These are phyloP conservation scores for Aspergillus phoenicis DNA, from an alignment of 2,329 filamentous ascomycete genomes.

Conservation along the genomic window DNA sequence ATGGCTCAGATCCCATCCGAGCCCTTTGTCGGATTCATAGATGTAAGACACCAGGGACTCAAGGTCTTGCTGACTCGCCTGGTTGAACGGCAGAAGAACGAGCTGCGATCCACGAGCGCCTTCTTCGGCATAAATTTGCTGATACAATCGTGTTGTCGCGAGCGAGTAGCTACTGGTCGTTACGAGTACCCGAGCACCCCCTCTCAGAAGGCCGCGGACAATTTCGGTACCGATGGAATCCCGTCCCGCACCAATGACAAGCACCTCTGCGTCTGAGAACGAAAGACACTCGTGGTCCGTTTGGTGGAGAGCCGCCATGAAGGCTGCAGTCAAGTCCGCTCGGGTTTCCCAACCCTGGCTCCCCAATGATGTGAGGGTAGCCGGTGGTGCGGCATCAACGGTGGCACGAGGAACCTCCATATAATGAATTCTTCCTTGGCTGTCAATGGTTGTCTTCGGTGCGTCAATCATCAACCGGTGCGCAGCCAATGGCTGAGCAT, in stretches of 20 bases:
- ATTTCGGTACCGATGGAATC: slow-evolving; percentile 6
- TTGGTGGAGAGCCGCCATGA: neutral
- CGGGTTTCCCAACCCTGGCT: neutral
- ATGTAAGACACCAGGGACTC: slow-evolving; percentile 5
- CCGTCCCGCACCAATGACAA: slow-evolving; percentile 9
- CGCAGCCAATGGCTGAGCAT: neutral
- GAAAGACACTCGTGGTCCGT: neutral
- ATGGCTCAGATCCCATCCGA: slow-evolving; percentile 9
- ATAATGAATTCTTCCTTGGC: slow-evolving; percentile 1
- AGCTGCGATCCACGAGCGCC: slow-evolving; percentile 7
- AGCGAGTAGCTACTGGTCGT: slow-evolving; percentile 11
- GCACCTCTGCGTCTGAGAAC: slow-evolving; percentile 3
- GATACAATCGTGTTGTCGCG: neutral
- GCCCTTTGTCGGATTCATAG: neutral
- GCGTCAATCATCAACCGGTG: neutral
- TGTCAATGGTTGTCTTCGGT: neutral
- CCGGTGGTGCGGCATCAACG: neutral
- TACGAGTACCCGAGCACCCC: slow-evolving; percentile 11
- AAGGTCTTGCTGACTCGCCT: slow-evolving; percentile 8
- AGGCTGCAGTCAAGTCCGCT: neutral
- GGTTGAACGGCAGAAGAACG: slow-evolving; percentile 11
- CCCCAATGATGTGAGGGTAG: neutral
- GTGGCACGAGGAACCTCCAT: neutral
- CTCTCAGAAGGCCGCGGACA: neutral
- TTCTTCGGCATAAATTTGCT: slow-evolving; percentile 8